These are phyloP conservation scores for Colletotrichum sp. DNA, from an alignment of 2,329 filamentous ascomycete species.

Conservation along the genomic window DNA sequence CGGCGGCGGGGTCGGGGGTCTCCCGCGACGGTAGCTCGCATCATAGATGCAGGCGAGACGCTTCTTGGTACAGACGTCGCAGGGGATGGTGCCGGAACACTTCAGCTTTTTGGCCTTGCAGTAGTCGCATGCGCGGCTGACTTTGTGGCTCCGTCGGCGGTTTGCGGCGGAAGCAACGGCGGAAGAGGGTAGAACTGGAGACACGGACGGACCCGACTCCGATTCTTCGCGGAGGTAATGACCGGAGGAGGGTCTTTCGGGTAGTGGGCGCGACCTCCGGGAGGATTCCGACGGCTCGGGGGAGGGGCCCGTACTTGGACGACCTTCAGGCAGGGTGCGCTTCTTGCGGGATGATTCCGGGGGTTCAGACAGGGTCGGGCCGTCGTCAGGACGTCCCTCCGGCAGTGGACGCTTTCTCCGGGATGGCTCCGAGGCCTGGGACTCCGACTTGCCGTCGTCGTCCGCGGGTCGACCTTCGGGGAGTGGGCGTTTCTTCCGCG, in stretches of 20 bases:
- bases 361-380: not conserved
- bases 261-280: not conserved
- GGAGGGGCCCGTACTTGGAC: not conserved
- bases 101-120: conserved; percentile 42
- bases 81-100: conserved; percentile 41
- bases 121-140: conserved; percentile 41
- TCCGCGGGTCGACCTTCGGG: not conserved
- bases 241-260: not conserved
- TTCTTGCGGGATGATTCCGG: not conserved
- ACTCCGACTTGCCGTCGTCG: not conserved
- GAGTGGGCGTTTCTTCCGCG: conserved; percentile 1
- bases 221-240: not conserved
- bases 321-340: not conserved
- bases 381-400: not conserved
- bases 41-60: conserved; percentile 37
- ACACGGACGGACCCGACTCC: not conserved
- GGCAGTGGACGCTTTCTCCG: not conserved
- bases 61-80: conserved; percentile 33
- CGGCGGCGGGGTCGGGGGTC: conserved; percentile 38
- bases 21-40: conserved; percentile 38
- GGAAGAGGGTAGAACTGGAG: not conserved
- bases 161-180: not conserved
- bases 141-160: conserved; percentile 30
- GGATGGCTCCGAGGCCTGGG: not conserved
- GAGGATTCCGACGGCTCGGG: not conserved